These are phyloP conservation scores for Botrytis hyacinthi DNA, from an alignment of 2,329 filamentous ascomycete genomes.

Conservation along the genomic window DNA sequence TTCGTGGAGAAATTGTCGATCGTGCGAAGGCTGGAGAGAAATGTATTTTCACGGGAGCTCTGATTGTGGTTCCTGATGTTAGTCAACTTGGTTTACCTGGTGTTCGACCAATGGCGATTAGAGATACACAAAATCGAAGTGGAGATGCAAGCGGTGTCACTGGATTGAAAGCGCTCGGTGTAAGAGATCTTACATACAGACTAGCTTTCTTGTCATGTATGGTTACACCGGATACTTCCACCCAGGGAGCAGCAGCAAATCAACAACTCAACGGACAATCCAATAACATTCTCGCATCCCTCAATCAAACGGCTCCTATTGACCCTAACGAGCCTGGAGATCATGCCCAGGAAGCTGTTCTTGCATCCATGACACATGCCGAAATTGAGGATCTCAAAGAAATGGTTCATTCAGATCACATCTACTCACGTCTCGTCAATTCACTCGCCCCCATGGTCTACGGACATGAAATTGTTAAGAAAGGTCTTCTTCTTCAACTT, in stretches of 20 bases:
- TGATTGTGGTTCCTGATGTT: slow-evolving; percentile 96
- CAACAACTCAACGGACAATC: slow-evolving; percentile 70
- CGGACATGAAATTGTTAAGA: slow-evolving; percentile 96
- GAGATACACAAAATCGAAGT: slow-evolving; percentile 76
- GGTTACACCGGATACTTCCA: slow-evolving; percentile 84
- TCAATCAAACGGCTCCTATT: slow-evolving; percentile 69
- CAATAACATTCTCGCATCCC: slow-evolving; percentile 77
- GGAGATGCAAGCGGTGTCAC: slow-evolving; percentile 79
- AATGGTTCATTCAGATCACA: slow-evolving; percentile 95
- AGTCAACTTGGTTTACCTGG: slow-evolving; percentile 92
- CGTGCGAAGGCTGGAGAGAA: slow-evolving; percentile 96
- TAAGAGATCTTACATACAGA: slow-evolving; percentile 90
- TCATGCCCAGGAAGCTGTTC: slow-evolving; percentile 80
- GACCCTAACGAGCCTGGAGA: slow-evolving; percentile 73
- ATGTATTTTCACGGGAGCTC: slow-evolving; percentile 92
- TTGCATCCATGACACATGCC: slow-evolving; percentile 77
- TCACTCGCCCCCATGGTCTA: slow-evolving; percentile 97
- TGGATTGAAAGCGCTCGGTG: slow-evolving; percentile 88
- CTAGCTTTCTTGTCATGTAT: slow-evolving; percentile 97
- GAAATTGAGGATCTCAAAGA: slow-evolving; percentile 89
- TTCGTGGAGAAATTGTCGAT: slow-evolving; percentile 96
- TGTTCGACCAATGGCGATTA: slow-evolving; percentile 74
- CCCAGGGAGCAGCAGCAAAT: slow-evolving; percentile 70
- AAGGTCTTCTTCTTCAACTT: slow-evolving; percentile 87
- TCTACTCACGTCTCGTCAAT: slow-evolving; percentile 88